Evolutionary conservation across 2,329 filamentous ascomycete genomes (phyloP), one percentile per base, ranked within the genome.

Genomic region (Didymella segeticola): DNA sequence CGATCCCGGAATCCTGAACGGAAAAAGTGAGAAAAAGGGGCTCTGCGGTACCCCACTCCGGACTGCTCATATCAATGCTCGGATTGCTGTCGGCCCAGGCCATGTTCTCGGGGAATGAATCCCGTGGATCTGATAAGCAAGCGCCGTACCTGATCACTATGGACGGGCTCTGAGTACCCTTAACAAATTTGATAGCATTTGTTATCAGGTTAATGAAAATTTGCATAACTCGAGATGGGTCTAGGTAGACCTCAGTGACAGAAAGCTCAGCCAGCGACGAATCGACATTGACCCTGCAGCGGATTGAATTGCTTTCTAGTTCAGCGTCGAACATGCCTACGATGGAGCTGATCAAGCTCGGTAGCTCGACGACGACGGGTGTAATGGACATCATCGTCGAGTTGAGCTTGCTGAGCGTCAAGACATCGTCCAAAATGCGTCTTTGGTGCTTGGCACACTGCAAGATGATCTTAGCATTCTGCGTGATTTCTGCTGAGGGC

Each of bases 141-240:
- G 74, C 75, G 17, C 75, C 73, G 6, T 75, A 60, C 10, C 57
- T 68, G 7, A 79, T 64, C 0, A 58, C 66, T 41, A 79, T 73
- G 7, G 61, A 59, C 0, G 72, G 70, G 4, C 53, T 59, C 0
- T 64, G 34, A 1, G 64, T 62, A 20, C 64, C 57, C 25, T 75
- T 71, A 0, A 75, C 77, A 53, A 74, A 74, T 34, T 74, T 74
- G 48, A 75, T 69, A 4, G 63, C 67, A 36, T 75, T 74, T 2
- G 88, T 91, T 17, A 93, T 76, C 3, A 93, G 78, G 66, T 92
- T 93, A 5, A 87, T 90, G 29, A 93, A 84, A 53, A 96, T 92
- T 66, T 96, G 91, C 1, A 75, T 66, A 3, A 78, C 58, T 25
- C 77, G 67, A 30, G 68, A 74, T 0, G 74, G 70, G 53, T 79